phyloP scores from a whole-genome alignment of 2,329 filamentous ascomycete species.

The Cytospora schulzeri region DNA sequence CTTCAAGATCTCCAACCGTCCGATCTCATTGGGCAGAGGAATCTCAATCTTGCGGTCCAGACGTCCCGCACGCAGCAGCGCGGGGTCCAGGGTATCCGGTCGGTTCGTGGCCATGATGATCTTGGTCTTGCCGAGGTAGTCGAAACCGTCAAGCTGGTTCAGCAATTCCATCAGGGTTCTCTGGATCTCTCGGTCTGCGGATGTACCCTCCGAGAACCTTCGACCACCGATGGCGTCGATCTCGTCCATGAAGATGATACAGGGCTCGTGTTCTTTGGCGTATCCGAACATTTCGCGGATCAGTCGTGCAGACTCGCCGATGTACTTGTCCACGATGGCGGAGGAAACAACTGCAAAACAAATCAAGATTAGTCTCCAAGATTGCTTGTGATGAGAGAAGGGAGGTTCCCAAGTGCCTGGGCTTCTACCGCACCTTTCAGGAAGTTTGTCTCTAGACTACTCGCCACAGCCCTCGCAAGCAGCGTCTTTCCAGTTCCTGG shows the following conservation, averaged over 20 bases:
- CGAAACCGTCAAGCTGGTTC: slow-evolving; percentile 98
- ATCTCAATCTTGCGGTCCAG: slow-evolving; percentile 98
- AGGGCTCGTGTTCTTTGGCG: slow-evolving; percentile 98
- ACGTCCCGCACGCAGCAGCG: slow-evolving; percentile 86
- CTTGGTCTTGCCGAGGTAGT: slow-evolving; percentile 99
- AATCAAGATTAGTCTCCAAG: slow-evolving; percentile 13
- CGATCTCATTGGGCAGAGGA: slow-evolving; percentile 93
- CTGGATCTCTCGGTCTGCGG: slow-evolving; percentile 96
- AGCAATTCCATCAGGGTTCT: slow-evolving; percentile 97
- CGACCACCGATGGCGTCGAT: slow-evolving; percentile 98
- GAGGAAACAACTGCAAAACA: slow-evolving; percentile 80
- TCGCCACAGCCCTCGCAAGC: slow-evolving; percentile 90
- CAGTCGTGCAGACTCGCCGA: slow-evolving; percentile 93
- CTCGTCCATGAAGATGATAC: slow-evolving; percentile 99
- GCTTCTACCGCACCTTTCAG: slow-evolving; percentile 71
- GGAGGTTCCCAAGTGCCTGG: background rate
- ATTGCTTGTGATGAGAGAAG: background rate
- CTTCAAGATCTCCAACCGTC: slow-evolving; percentile 94
- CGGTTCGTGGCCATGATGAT: slow-evolving; percentile 99
- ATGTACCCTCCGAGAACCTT: slow-evolving; percentile 95
- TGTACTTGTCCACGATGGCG: slow-evolving; percentile 99
- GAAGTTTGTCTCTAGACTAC: slow-evolving; percentile 97
- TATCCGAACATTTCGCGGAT: slow-evolving; percentile 99
- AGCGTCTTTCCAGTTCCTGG: slow-evolving; percentile 97
- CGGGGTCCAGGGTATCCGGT: slow-evolving; percentile 93